Base-by-base conservation (phyloP, 345 rosid species). In the Capsella bursapastoris region DNA sequence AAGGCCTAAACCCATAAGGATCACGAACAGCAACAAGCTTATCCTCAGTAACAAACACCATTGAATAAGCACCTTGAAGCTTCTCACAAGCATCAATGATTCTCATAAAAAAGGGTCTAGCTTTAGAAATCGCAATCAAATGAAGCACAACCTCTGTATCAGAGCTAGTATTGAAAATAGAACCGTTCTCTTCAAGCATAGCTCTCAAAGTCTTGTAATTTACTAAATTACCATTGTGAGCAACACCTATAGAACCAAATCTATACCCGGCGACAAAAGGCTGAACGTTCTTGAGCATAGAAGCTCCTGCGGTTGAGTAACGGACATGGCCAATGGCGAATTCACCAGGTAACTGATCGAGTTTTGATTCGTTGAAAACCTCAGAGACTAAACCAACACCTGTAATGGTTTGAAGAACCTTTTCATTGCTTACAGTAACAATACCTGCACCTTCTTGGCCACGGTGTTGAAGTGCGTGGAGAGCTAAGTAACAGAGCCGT, bases 381-480 rank as follows among this genome's bases (percentile, higher is more conserved):
- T 95, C 99, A 37, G 97, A 89, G 40, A 95, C 99, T 25, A 95
- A 86, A 3, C 99, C 99, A 64, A 95, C 90, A 32, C 99, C 99
- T 15, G 97, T 95, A 53, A 95, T 72, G 2, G 97, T 83, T 72
- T 95, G 96, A 45, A 92, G 85, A 34, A 92, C 90, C 22, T 88
- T 83, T 0, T 76, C 70, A 25, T 86, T 68, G 28, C 84, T 81
- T 8, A 92, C 97, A 1, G 99, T 81, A 18, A 95, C 99, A 61
- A 95, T 95, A 69, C 99, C 99, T 57, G 99, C 99, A 22, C 99
- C 99, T 83, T 95, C 99, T 71, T 95, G 99, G 6, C 99, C 99
- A 43, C 99, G 96, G 64, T 95, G 99, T 61, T 95, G 99, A 64
- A 95, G 84, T 10, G 97, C 96, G 68, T 92, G 99, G 31, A 95